Evolutionary conservation across 495 filamentous ascomycete species (phyloP), one percentile per base, ranked within the genome.

Genomic region (Parachaetomium inaequale): DNA sequence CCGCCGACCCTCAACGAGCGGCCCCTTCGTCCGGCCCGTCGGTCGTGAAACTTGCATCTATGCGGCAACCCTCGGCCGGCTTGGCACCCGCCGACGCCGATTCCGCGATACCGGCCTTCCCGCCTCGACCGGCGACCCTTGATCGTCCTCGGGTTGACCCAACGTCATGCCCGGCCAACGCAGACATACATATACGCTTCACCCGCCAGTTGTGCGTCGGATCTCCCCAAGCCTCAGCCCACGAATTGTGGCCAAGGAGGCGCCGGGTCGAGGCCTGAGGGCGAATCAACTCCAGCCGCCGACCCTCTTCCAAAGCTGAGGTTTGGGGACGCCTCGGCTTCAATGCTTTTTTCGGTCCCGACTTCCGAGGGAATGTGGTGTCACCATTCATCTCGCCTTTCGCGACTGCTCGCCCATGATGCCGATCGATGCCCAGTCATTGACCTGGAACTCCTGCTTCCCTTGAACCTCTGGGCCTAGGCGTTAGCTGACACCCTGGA

Each of bases 271-370:
- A 58, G 38, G 34, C 17, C 40, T 23, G 19, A n/a, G 3, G 14
- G 42, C 36, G n/a, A 46, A 45, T 34, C 55, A 46, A 7, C 34
- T 28, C 12, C 25, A 50, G 17, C 14, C 23, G 47, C 1, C 25
- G 10, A 25, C 10, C 26, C 47, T 25, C 25, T 25, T 50, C 47
- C 8, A 3, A 26, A 5, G 8, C 42, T 40, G 11, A 28, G 2
- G 17, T n/a, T 46, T 10, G 12, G 12, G 15, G n/a, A 42, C 31
- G 8, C 7, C 14, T 55, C 55, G 62, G 36, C 26, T 42, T 50
- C 2, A 11, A 38, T 38, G 34, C 51, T 54, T 36, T 17, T n/a
- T 43, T 64, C 62, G 57, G 57, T 64, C 62, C 62, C 57, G 62
- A 64, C 56, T 51, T 11, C 50, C 29, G 49, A 23, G 19, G 7